Conservation (phyloP, 2,329 filamentous ascomycete species). For the Apiospora malaysiana region DNA sequence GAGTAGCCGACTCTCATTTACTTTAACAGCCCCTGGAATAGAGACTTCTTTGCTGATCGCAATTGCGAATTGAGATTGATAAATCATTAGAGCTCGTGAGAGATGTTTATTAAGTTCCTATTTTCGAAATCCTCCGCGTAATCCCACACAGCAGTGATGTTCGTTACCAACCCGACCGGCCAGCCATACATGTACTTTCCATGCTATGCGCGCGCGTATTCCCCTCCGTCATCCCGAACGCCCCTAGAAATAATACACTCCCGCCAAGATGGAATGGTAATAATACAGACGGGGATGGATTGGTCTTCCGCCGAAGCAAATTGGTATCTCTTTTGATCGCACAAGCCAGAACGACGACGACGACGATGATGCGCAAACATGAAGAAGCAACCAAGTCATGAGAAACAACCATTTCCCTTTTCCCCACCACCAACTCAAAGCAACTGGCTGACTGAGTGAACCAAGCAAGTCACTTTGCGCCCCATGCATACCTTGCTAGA, state of each 20-base stretch:
- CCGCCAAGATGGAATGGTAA: neutral
- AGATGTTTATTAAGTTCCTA: neutral
- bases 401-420: neutral
- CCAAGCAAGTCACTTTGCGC: too few species aligned
- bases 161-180: neutral
- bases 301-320: neutral
- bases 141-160: neutral
- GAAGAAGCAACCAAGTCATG: neutral
- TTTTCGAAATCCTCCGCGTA: neutral
- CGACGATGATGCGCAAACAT: slow-evolving; percentile 9
- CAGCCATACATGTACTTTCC: neutral
- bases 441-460: too few species aligned
- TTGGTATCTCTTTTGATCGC: slow-evolving; percentile 13
- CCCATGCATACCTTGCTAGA: neutral
- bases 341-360: neutral
- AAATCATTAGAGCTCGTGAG: neutral
- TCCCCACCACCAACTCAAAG: neutral
- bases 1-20: too few species aligned
- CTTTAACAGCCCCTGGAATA: too few species aligned
- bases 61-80: too few species aligned
- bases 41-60: too few species aligned
- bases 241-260: neutral
- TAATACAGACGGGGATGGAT: slow-evolving; percentile 4
- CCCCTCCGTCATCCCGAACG: neutral
- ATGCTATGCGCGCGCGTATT: neutral